These are phyloP conservation scores for Torrubiella hemipterigena DNA, from an alignment of 2,329 filamentous ascomycete species.

Conservation along the genomic window DNA sequence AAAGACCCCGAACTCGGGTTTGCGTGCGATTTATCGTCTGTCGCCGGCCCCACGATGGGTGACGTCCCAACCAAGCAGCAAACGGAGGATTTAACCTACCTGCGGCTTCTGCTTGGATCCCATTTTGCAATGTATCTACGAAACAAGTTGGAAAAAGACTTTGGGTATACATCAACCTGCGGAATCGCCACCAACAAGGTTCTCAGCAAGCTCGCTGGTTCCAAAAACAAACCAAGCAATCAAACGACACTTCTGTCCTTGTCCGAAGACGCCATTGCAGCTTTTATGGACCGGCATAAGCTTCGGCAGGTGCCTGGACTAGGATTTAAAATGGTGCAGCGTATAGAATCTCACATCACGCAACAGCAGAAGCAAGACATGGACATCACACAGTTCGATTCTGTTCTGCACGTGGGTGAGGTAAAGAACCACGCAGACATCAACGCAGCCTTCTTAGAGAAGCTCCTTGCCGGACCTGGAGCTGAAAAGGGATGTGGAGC, in stretches of 20 bases:
- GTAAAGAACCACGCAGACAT: slow-evolving; percentile 53
- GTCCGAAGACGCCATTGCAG: slow-evolving; percentile 39
- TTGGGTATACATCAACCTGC: slow-evolving; percentile 77
- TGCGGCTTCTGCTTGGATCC: slow-evolving; percentile 64
- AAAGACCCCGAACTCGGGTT: slow-evolving; percentile 74
- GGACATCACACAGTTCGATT: slow-evolving; percentile 23
- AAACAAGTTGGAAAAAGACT: slow-evolving; percentile 57
- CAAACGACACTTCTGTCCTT: slow-evolving; percentile 76
- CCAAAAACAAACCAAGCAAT: slow-evolving; percentile 71
- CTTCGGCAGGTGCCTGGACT: slow-evolving; percentile 78
- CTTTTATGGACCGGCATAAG: slow-evolving; percentile 65
- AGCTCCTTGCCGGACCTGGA: slow-evolving; percentile 57
- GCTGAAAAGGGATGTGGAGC: slow-evolving; percentile 58
- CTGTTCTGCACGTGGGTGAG: slow-evolving; percentile 49
- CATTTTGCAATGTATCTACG: slow-evolving; percentile 71
- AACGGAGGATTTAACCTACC: slow-evolving; percentile 26
- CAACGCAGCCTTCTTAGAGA: slow-evolving; percentile 52
- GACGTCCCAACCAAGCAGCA: slow-evolving; percentile 10
- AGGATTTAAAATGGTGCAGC: slow-evolving; percentile 52
- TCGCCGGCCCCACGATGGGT: slow-evolving; percentile 49
- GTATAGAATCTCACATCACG: slow-evolving; percentile 42
- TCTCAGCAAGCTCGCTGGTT: slow-evolving; percentile 74
- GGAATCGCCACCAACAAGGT: slow-evolving; percentile 83
- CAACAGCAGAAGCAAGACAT: slow-evolving; percentile 16
- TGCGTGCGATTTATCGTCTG: slow-evolving; percentile 54